phyloP scores from a whole-genome alignment of 2,329 filamentous ascomycete genomes.

The Triangularia verruculosa region DNA sequence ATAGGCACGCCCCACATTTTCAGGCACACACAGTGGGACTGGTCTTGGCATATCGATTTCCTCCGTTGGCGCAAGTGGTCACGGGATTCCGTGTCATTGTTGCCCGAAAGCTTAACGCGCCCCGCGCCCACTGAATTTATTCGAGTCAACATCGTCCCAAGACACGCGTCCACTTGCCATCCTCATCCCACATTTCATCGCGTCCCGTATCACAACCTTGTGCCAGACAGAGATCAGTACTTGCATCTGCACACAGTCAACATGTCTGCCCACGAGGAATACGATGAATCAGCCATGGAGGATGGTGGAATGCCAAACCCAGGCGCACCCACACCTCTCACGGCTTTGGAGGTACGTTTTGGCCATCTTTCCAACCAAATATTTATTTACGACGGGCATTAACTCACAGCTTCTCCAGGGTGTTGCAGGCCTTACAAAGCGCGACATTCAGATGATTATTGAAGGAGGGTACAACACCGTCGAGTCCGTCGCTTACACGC shows the following conservation, averaged over 20 bases:
- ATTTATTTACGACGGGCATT: background rate
- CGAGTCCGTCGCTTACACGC: constrained; percentile 89
- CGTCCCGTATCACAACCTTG: background rate
- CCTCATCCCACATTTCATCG: background rate
- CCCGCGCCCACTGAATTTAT: constrained; percentile 6
- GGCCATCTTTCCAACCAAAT: background rate
- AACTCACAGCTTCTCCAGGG: constrained; percentile 54
- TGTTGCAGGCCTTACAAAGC: constrained; percentile 82
- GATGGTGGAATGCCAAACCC: constrained; percentile 74
- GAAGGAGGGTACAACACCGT: constrained; percentile 95
- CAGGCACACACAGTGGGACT: background rate
- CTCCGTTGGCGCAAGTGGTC: constrained; percentile 3
- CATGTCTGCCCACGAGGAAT: constrained; percentile 54
- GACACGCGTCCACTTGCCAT: background rate
- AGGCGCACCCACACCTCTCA: constrained; percentile 88
- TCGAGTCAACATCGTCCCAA: constrained; percentile 10
- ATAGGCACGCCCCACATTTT: background rate
- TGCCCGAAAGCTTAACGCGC: constrained; percentile 12
- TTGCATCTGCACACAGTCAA: background rate
- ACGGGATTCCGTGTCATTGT: constrained; percentile 13
- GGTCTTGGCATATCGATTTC: background rate
- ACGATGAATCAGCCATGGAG: constrained; percentile 68
- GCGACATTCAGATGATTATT: constrained; percentile 89
- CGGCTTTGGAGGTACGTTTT: constrained; percentile 72
- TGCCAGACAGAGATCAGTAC: background rate